A percentile compares a stretch with the other conserved stretches of the same genome.
Conservation (phyloP, 495 filamentous ascomycete genomes). For the Cladorrhinum samala region DNA sequence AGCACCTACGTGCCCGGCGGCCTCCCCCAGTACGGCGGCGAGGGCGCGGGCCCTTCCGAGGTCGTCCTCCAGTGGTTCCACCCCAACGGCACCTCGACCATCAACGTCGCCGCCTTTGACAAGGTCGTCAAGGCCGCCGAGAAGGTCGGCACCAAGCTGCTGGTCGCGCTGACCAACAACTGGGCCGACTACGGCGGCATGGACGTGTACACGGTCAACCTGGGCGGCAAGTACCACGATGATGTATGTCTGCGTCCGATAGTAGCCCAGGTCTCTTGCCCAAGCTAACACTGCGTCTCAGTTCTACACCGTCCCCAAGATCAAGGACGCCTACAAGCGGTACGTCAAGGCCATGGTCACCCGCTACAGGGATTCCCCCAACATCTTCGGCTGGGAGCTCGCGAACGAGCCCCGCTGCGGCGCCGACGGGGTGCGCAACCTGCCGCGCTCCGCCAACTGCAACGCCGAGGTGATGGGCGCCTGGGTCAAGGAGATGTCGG, state of each 20-base stretch:
- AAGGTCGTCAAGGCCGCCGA: slow-evolving; percentile 58
- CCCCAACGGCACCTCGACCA: slow-evolving; percentile 38
- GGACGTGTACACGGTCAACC: slow-evolving; percentile 36
- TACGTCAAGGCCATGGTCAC: slow-evolving; percentile 45
- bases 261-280: not conserved
- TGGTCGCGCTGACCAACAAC: slow-evolving; percentile 49
- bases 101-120: slow-evolving; percentile 60
- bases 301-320: slow-evolving; percentile 38
- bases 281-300: slow-evolving; percentile 18
- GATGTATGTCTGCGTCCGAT: slow-evolving; percentile 14
- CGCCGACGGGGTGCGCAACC: slow-evolving; percentile 33
- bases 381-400: slow-evolving; percentile 51
- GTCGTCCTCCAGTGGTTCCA: slow-evolving; percentile 42
- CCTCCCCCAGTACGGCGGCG: slow-evolving; percentile 40
- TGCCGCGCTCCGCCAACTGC: slow-evolving; percentile 41
- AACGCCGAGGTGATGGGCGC: slow-evolving; percentile 31
- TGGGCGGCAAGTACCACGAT: slow-evolving; percentile 34
- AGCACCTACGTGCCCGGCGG: slow-evolving; percentile 38
- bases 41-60: slow-evolving; percentile 45
- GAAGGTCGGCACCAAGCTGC: slow-evolving; percentile 52
- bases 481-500: slow-evolving; percentile 43
- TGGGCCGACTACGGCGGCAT: slow-evolving; percentile 51
- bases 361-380: slow-evolving; percentile 43
- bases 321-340: slow-evolving; percentile 44
- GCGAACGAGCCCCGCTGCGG: slow-evolving; percentile 49